A percentile compares a stretch with the other conserved stretches of the same genome.
phyloP scores from a whole-genome alignment of 176 grass and related monocot species.

The Elaeis guineensis region DNA sequence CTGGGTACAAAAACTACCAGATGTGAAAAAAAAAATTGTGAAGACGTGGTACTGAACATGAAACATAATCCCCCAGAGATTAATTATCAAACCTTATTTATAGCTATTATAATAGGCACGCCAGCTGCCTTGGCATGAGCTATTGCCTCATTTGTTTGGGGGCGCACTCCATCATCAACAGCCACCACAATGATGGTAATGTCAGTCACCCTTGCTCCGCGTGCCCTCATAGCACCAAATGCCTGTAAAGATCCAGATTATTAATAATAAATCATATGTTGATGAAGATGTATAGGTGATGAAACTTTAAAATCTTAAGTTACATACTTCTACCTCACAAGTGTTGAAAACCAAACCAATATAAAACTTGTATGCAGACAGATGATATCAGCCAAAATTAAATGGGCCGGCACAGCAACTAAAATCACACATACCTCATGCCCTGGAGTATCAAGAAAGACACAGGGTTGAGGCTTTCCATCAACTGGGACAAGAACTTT shows the following conservation, averaged over 20 bases:
- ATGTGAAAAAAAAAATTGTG: no score
- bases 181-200: constrained; percentile 88
- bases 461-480: constrained; percentile 71
- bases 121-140: constrained; percentile 91
- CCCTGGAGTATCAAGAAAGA: constrained; percentile 95
- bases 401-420: background rate
- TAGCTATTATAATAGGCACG: constrained; percentile 86
- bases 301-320: no score
- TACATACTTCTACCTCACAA: no score
- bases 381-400: no score
- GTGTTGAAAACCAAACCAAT: background rate
- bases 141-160: constrained; percentile 93
- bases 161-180: constrained; percentile 88
- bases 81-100: constrained; percentile 65
- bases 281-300: no score
- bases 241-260: constrained; percentile 42
- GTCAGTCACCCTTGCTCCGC: constrained; percentile 89
- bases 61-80: no score
- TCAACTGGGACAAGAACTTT: constrained; percentile 84
- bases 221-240: constrained; percentile 98
- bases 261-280: background rate
- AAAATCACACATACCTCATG: constrained; percentile 58
- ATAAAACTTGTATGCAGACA: constrained; percentile 1
- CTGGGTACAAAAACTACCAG: constrained; percentile 27
- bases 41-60: no score